These are phyloP conservation scores for Cordyceps javanica DNA, from an alignment of 2,329 filamentous ascomycete species.

Conservation along the genomic window DNA sequence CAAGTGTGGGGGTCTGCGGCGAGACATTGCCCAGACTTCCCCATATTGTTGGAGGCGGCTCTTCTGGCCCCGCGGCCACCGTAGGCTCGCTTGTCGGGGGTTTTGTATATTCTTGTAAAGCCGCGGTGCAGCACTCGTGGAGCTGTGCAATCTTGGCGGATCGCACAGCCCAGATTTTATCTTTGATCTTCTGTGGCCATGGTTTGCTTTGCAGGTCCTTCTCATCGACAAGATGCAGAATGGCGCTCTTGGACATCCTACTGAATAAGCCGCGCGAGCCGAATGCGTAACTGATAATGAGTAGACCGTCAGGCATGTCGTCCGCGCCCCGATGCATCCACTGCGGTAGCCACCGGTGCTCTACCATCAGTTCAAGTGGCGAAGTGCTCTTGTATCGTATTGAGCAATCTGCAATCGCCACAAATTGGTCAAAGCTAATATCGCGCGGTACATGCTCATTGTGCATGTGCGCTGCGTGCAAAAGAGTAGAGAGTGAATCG, in stretches of 20 bases:
- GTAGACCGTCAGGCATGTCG: constrained; percentile 42
- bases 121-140: constrained; percentile 36
- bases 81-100: constrained; percentile 19
- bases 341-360: constrained; percentile 45
- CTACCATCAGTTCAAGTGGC: constrained; percentile 43
- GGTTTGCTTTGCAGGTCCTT: constrained; percentile 35
- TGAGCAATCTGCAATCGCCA: constrained; percentile 45
- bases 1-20: constrained; percentile 17
- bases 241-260: constrained; percentile 42
- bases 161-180: constrained; percentile 43
- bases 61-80: constrained; percentile 15
- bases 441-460: constrained; percentile 39
- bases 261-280: constrained; percentile 43
- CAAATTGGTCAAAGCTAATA: constrained; percentile 42
- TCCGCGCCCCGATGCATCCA: constrained; percentile 44
- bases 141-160: constrained; percentile 46
- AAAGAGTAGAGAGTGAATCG: constrained; percentile 37
- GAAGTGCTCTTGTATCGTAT: constrained; percentile 45
- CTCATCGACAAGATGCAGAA: constrained; percentile 40
- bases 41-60: constrained; percentile 18
- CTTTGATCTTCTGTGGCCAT: constrained; percentile 42
- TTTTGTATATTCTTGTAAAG: constrained; percentile 41
- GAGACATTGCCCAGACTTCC: constrained; percentile 17
- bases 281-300: constrained; percentile 49
- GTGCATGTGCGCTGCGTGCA: constrained; percentile 48